Evolutionary conservation across 108 stramenopile genomes (phyloP).

Genomic region (Nitzschia sp.): DNA sequence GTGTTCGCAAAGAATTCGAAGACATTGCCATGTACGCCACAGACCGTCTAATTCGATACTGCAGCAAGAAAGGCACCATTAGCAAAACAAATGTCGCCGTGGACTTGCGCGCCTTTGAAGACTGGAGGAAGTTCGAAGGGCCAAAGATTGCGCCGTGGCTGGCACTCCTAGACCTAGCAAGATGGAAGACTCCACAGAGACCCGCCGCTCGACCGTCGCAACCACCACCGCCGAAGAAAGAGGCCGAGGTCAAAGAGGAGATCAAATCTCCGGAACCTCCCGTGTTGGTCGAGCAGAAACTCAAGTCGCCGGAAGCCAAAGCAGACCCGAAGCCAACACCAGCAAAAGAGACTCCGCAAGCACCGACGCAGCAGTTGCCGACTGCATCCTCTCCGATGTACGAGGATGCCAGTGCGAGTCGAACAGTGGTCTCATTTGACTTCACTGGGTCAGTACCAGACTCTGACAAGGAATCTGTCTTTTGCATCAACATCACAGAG

Average conservation of each 20-base stretch:
- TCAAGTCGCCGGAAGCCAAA: slow-evolving; percentile 6
- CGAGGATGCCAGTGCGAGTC: slow-evolving; percentile 41
- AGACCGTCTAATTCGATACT: slow-evolving; percentile 58
- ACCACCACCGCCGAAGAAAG: not conserved
- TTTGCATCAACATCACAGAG: slow-evolving; percentile 79
- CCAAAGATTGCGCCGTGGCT: slow-evolving; percentile 83
- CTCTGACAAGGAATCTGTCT: slow-evolving; percentile 34
- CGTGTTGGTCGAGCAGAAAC: not conserved
- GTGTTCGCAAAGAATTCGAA: slow-evolving; percentile 62
- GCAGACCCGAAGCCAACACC: not conserved
- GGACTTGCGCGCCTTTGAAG: slow-evolving; percentile 68
- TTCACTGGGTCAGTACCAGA: slow-evolving; percentile 53
- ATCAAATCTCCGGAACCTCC: not conserved
- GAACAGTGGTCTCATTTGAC: slow-evolving; percentile 78
- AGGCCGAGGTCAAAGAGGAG: not conserved
- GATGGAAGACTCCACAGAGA: slow-evolving; percentile 59
- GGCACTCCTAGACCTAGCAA: slow-evolving; percentile 75
- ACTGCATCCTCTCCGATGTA: slow-evolving; percentile 33
- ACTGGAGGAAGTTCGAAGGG: slow-evolving; percentile 84
- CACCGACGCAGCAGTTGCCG: not conserved
- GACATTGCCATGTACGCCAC: slow-evolving; percentile 76
- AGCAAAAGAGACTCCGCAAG: slow-evolving; percentile 6
- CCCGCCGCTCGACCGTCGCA: not conserved
- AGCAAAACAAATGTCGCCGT: slow-evolving; percentile 14
- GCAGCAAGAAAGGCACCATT: slow-evolving; percentile 25